Conservation (phyloP, 225 moss, liverwort and hornwort genomes). For the Takakia lepidozioides region DNA sequence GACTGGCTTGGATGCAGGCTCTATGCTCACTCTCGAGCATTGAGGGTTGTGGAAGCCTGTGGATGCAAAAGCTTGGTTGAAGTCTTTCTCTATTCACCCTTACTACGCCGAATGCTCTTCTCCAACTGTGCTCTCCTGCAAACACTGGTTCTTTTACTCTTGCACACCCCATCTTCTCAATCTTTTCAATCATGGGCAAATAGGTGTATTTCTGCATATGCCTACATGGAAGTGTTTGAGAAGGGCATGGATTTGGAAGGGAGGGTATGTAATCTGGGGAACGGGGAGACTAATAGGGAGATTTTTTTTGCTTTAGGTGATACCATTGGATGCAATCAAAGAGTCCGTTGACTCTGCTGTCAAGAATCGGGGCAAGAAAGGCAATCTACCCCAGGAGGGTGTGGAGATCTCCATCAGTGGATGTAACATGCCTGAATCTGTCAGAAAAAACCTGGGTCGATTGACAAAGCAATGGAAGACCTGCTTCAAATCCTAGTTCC, state of each 20-base stretch:
- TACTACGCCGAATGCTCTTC: slow-evolving; percentile 85
- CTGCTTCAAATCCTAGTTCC: slow-evolving; percentile 20
- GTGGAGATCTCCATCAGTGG: slow-evolving; percentile 58
- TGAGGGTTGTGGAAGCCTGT: slow-evolving; percentile 73
- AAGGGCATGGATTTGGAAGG: too few relatives aligned
- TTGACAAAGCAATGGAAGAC: slow-evolving; percentile 49
- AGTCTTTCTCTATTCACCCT: slow-evolving; percentile 75
- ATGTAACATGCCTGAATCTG: slow-evolving; percentile 44
- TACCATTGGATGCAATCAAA: slow-evolving; percentile 56
- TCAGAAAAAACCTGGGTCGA: slow-evolving; percentile 34
- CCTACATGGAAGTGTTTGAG: too few relatives aligned
- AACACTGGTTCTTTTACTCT: slow-evolving; percentile 79
- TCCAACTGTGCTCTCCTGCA: slow-evolving; percentile 88
- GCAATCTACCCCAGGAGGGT: slow-evolving; percentile 20
- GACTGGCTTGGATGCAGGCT: slow-evolving; percentile 57
- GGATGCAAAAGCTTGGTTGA: slow-evolving; percentile 80
- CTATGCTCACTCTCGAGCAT: slow-evolving; percentile 55
- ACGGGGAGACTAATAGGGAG: too few relatives aligned
- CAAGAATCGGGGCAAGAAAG: slow-evolving; percentile 14
- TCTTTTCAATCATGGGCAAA: too few relatives aligned
- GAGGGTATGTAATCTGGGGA: too few relatives aligned
- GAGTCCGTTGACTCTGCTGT: slow-evolving; percentile 38
- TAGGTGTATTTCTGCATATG: too few relatives aligned
- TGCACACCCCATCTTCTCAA: too few relatives aligned
- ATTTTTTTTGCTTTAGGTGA: too few relatives aligned